Evolutionary conservation across 805 yeast species (phyloP).

Genomic region (Kodamaea hsintzibuensis): DNA sequence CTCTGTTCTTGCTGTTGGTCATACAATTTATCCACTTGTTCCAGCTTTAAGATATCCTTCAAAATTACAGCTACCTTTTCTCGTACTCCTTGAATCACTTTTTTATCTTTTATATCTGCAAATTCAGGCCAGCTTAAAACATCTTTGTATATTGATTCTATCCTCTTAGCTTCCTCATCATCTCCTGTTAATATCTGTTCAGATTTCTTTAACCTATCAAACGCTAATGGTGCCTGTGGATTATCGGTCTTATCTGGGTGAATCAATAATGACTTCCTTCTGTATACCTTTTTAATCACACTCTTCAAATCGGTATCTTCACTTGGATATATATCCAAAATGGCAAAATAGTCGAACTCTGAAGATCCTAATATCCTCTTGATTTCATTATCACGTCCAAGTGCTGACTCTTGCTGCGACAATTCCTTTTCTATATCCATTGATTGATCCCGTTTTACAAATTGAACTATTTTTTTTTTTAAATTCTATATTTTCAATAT

Average conservation of each 20-base stretch:
- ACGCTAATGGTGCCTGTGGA: constrained; percentile 62
- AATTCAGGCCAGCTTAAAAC: constrained; percentile 11
- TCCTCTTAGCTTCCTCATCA: constrained; percentile 19
- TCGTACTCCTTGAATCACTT: constrained; percentile 18
- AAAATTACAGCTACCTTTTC: constrained; percentile 45
- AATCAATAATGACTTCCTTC: constrained; percentile 61
- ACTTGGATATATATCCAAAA: constrained; percentile 44
- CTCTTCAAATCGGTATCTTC: constrained; percentile 16
- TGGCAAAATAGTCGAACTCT: constrained; percentile 54
- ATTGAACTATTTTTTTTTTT: background rate
- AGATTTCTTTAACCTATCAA: constrained; percentile 59
- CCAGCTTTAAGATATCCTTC: constrained; percentile 34
- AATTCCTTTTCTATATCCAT: constrained; percentile 9
- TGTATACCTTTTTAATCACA: constrained; percentile 49
- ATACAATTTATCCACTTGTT: constrained; percentile 26
- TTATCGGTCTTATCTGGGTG: constrained; percentile 69
- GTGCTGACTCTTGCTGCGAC: constrained; percentile 24
- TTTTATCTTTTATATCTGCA: constrained; percentile 1
- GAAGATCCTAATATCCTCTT: constrained; percentile 50
- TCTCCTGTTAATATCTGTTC: constrained; percentile 31
- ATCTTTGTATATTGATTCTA: constrained; percentile 33
- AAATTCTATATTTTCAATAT: background rate
- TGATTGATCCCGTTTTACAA: too few species aligned
- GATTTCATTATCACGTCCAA: constrained; percentile 53
- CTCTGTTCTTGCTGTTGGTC: constrained; percentile 31